phyloP scores from a whole-genome alignment of 495 filamentous ascomycete genomes.

The Thozetella sp. region DNA sequence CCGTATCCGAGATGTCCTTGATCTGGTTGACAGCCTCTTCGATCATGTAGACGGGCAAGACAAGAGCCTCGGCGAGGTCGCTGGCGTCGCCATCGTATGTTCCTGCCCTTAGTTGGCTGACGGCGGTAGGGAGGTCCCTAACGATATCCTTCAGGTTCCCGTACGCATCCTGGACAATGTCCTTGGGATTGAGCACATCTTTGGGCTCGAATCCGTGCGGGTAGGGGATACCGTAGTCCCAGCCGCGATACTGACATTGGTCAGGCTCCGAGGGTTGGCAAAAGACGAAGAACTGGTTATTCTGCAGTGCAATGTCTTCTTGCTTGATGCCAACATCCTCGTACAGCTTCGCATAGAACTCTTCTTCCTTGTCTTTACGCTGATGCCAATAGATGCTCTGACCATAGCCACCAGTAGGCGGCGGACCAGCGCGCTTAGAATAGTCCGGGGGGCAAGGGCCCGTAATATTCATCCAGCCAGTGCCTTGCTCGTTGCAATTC shows the following conservation, averaged over 20 bases:
- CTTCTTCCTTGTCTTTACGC: not conserved
- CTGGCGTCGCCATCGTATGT: slow-evolving; percentile 5
- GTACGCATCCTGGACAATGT: slow-evolving; percentile 4
- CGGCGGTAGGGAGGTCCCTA: not conserved
- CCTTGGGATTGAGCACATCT: slow-evolving; percentile 8
- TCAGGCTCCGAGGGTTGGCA: not conserved
- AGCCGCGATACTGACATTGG: slow-evolving; percentile 1
- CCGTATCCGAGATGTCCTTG: slow-evolving; percentile 12
- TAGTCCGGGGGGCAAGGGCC: slow-evolving; percentile 9
- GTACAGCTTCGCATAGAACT: slow-evolving; percentile 5
- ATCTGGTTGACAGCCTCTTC: slow-evolving; percentile 15
- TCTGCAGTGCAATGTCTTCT: not conserved
- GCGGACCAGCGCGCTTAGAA: not conserved
- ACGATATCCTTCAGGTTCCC: slow-evolving; percentile 5
- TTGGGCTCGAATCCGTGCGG: not conserved
- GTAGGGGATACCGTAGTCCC: slow-evolving; percentile 4
- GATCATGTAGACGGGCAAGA: slow-evolving; percentile 21
- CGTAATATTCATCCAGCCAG: slow-evolving; percentile 2
- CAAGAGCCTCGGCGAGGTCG: slow-evolving; percentile 12
- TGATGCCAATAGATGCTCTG: slow-evolving; percentile 5
- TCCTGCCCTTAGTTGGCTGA: not conserved
- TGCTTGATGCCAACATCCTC: slow-evolving; percentile 3
- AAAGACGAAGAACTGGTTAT: not conserved
- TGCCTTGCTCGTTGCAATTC: not conserved
- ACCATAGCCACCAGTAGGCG: not conserved